Percentiles rank a stretch among this genome's conserved stretches.
phyloP scores from a whole-genome alignment of 1,284 basidiomycete genomes.

The Sporisorium iseilematis-ciliati region DNA sequence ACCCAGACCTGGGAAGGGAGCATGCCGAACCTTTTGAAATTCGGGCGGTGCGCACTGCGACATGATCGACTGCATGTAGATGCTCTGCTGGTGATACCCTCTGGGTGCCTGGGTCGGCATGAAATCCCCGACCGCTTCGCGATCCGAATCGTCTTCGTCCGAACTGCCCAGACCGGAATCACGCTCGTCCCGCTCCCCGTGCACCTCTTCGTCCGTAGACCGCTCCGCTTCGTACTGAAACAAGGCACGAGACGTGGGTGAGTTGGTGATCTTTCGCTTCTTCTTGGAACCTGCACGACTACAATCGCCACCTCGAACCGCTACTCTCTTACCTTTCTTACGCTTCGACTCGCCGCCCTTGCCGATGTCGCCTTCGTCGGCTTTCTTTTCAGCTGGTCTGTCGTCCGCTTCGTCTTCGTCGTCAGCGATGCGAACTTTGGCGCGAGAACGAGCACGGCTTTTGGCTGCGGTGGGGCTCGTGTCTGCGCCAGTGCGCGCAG shows the following conservation, averaged over 20 bases:
- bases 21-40: conserved; percentile 32
- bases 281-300: conserved; percentile 7
- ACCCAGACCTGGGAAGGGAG: conserved; percentile 54
- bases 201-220: conserved; percentile 81
- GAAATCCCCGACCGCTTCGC: conserved; percentile 75
- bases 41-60: conserved; percentile 55
- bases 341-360: conserved; percentile 9
- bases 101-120: conserved; percentile 78
- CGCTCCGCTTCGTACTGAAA: conserved; percentile 78
- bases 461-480: conserved; percentile 30
- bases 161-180: conserved; percentile 72
- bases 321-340: conserved; percentile 29
- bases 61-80: conserved; percentile 65
- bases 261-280: conserved; percentile 60
- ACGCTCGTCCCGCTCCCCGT: conserved; percentile 70
- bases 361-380: not conserved
- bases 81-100: conserved; percentile 72
- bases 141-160: conserved; percentile 76
- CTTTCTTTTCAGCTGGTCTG: not conserved
- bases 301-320: not conserved
- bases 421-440: conserved; percentile 11
- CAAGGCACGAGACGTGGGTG: conserved; percentile 71
- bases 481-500: conserved; percentile 4
- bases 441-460: conserved; percentile 7
- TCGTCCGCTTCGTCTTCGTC: conserved; percentile 14